These are phyloP conservation scores for Sclerotinia spermophila DNA, from an alignment of 2,329 filamentous ascomycete genomes.

Conservation along the genomic window DNA sequence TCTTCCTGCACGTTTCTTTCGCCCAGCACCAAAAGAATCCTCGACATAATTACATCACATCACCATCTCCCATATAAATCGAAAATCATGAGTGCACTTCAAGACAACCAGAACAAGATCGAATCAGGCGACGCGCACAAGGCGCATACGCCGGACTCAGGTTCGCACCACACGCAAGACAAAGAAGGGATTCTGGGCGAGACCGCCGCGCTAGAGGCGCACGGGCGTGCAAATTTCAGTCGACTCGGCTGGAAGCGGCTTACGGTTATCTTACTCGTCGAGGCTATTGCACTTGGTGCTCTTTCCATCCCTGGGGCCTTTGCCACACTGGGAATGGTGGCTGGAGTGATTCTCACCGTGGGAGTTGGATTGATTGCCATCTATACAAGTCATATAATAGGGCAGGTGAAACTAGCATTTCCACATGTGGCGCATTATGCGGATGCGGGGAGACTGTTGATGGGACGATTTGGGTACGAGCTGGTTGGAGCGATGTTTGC, in stretches of 20 bases:
- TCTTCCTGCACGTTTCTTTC: not conserved
- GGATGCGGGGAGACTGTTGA: conserved; percentile 54
- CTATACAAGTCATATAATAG: conserved; percentile 42
- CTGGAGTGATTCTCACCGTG: conserved; percentile 29
- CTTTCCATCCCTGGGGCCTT: conserved; percentile 30
- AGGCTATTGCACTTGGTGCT: conserved; percentile 13
- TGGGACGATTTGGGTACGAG: conserved; percentile 45
- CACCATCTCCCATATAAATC: not conserved
- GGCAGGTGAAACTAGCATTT: conserved; percentile 36
- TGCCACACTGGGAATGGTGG: conserved; percentile 32
- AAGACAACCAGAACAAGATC: not conserved
- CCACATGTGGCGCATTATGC: conserved; percentile 39
- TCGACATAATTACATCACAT: not conserved
- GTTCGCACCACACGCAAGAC: not conserved
- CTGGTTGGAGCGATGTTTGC: conserved; percentile 50
- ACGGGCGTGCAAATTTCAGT: not conserved
- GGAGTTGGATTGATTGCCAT: conserved; percentile 39
- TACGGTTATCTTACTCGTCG: not conserved
- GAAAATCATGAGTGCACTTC: not conserved
- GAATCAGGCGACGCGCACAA: not conserved
- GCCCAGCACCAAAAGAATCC: not conserved
- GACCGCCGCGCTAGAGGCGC: not conserved
- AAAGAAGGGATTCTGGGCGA: not conserved
- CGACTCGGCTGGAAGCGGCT: not conserved
- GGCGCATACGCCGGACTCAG: not conserved